A percentile compares a stretch with the other conserved stretches of the same genome.
Conservation (phyloP, 139 green algal species). For the Diplosphaera chodatii region DNA sequence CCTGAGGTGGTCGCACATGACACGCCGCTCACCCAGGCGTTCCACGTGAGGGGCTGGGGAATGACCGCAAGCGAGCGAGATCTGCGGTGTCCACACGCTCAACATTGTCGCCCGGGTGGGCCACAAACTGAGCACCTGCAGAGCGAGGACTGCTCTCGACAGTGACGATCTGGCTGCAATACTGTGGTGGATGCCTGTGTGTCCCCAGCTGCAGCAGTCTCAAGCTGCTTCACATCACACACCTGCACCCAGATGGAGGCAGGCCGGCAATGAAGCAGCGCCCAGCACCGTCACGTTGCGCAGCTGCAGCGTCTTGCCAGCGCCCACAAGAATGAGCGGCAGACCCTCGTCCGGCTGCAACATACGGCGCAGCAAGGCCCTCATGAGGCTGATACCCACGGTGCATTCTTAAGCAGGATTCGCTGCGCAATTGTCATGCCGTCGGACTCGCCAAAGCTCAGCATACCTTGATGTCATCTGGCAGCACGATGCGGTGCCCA, state of each 20-base stretch:
- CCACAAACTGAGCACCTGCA: slow-evolving; percentile 30
- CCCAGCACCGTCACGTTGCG: slow-evolving; percentile 74
- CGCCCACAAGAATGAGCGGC: slow-evolving; percentile 81
- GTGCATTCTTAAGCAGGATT: too few relatives aligned
- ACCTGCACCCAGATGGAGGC: too few relatives aligned
- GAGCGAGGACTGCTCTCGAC: too few relatives aligned
- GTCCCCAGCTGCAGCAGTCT: too few relatives aligned
- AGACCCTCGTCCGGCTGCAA: slow-evolving; percentile 41
- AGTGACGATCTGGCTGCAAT: too few relatives aligned
- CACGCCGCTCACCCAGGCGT: neutral
- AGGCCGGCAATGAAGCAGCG: slow-evolving; percentile 19
- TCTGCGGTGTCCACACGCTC: slow-evolving; percentile 13
- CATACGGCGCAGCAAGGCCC: too few relatives aligned
- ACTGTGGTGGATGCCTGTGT: too few relatives aligned
- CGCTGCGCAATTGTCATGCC: too few relatives aligned
- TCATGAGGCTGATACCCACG: too few relatives aligned
- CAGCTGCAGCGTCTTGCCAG: slow-evolving; percentile 61
- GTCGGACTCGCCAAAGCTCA: too few relatives aligned
- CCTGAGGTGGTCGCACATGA: too few relatives aligned
- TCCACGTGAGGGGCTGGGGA: neutral
- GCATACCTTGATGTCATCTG: slow-evolving; percentile 29
- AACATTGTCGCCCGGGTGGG: slow-evolving; percentile 23
- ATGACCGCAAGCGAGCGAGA: neutral
- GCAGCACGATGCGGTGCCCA: slow-evolving; percentile 49
- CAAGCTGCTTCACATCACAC: too few relatives aligned